Evolutionary conservation across 306 rosid species (phyloP), one percentile per base, ranked within the genome.

Genomic region (Parietaria judaica): DNA sequence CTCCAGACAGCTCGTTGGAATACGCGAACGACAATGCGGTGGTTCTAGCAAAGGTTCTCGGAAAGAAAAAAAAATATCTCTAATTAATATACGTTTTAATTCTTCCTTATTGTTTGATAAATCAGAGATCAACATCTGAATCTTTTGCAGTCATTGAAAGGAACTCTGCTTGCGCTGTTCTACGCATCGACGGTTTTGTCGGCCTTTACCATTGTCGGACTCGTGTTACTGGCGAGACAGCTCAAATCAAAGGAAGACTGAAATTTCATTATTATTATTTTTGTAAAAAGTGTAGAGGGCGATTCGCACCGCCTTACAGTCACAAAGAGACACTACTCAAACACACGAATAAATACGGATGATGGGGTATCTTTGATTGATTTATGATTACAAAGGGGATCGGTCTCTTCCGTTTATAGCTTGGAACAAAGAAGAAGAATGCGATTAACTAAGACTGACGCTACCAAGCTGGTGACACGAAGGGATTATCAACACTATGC

Each of bases 21-120:
- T 91, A 88, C 53, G 95, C 98, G 41, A 88, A 92, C 78, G 88
- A 86, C 72, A 92, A 86, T 72, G 98, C 96, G 47, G 66, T 88
- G 76, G 58, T 68, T 76, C 84, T 92, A 51, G 92, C 90, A 36
- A 91, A 88, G 98, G 98, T 91, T 76, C 70, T 72, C 46, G 50
- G 64, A 63, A 61, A 61, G 45, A 67, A 70, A 51, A 36, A 61
- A 44, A 11, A 14, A 6, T 11, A 56, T 13, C 8, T 14, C 31
- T 16, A 23, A 8, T 44, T 34, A 3, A 63, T 23, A 49, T 51
- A 23, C 58, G 3, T 47, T 36, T 11, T 55, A 43, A 44, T 54
- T 59, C 38, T 60, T 53, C 11, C 41, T 11, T n/a, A 16, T 45
- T 43, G 52, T 34, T 17, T 5, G 53, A 10, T 37, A 23, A 23